Percentiles rank a stretch among this genome's conserved stretches.
These are phyloP conservation scores for Triadica sebifera DNA, from an alignment of 345 rosid genomes.

Conservation along the genomic window DNA sequence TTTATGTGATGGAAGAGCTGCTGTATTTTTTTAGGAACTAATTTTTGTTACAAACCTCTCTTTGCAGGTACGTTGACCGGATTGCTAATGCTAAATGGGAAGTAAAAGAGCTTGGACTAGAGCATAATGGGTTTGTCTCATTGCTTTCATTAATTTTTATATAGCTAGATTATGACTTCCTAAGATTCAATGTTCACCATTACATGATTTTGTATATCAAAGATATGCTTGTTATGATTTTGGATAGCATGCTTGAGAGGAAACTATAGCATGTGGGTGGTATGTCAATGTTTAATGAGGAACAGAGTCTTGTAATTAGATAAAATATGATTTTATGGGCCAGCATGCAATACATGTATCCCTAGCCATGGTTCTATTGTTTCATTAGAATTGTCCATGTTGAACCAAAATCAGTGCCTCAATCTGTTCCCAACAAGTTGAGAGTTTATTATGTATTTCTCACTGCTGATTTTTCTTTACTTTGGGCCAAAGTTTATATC, in stretches of 20 bases:
- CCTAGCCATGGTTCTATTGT: not conserved
- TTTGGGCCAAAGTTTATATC: not conserved
- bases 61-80: constrained; percentile 82
- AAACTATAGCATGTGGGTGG: not conserved
- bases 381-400: not conserved
- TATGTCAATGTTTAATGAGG: not conserved
- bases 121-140: constrained; percentile 90
- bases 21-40: not conserved
- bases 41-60: not conserved
- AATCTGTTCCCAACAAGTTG: not conserved
- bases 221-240: not conserved
- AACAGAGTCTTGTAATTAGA: not conserved
- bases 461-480: too few relatives aligned
- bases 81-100: constrained; percentile 96
- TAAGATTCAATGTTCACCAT: not conserved
- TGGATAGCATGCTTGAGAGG: not conserved
- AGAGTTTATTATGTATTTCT: not conserved
- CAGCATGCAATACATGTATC: not conserved
- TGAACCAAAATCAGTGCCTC: not conserved
- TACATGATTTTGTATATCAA: not conserved
- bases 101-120: constrained; percentile 91
- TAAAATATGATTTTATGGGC: not conserved
- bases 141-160: constrained; percentile 4
- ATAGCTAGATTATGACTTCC: not conserved
- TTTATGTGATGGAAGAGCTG: not conserved